phyloP scores from a whole-genome alignment of 2,329 filamentous ascomycete species.

The Fusarium paranaense region DNA sequence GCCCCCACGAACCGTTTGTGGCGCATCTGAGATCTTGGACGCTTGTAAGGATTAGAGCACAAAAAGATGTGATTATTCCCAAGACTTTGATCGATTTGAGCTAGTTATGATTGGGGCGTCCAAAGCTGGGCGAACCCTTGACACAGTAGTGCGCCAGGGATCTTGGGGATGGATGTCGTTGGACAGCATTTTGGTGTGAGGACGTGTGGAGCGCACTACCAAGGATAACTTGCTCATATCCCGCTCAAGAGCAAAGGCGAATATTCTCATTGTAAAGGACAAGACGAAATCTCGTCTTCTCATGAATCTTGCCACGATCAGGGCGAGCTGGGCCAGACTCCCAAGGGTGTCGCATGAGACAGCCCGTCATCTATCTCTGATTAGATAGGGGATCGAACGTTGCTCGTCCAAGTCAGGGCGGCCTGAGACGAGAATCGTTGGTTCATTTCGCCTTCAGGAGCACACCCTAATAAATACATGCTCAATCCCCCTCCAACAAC shows the following conservation, averaged over 20 bases:
- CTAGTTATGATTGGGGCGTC: constrained; percentile 2
- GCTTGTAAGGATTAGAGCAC: constrained; percentile 7
- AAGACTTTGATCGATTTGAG: neutral
- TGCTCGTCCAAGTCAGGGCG: constrained; percentile 29
- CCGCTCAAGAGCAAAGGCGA: constrained; percentile 12
- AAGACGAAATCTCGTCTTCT: neutral
- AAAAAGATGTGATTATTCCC: neutral
- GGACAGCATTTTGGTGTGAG: constrained; percentile 4
- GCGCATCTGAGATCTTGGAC: constrained; percentile 4
- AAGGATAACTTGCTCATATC: constrained; percentile 41
- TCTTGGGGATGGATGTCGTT: neutral
- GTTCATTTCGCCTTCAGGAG: constrained; percentile 21
- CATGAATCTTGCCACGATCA: constrained; percentile 29
- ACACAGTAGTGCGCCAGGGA: constrained; percentile 12
- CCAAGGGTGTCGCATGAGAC: constrained; percentile 14
- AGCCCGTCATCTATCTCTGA: constrained; percentile 19
- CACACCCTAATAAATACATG: constrained; percentile 39
- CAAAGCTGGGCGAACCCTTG: neutral
- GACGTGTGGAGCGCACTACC: constrained; percentile 15
- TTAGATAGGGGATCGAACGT: constrained; percentile 35
- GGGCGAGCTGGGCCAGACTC: constrained; percentile 10
- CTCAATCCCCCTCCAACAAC: constrained; percentile 44
- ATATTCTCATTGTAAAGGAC: neutral
- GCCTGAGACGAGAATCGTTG: constrained; percentile 36
- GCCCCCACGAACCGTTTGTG: neutral